Percentiles rank a stretch among this genome's conserved stretches.
These are phyloP conservation scores for Fraxinus excelsior DNA, from an alignment of 257 asterid genomes.

Conservation along the genomic window DNA sequence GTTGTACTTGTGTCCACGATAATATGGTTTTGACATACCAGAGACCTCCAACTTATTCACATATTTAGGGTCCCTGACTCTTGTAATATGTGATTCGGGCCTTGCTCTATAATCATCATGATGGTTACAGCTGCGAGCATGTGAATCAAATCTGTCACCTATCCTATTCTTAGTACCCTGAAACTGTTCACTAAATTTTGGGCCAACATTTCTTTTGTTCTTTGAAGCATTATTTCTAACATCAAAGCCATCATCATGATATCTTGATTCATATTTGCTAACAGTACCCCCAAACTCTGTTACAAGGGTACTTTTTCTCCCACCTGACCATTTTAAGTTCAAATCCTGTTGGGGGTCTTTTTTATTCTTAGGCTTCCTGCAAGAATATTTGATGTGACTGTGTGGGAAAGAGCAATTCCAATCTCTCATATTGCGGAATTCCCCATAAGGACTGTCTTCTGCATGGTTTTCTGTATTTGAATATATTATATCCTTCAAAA, in stretches of 20 bases:
- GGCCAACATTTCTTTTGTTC: conserved; percentile 58
- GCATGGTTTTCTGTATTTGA: conserved; percentile 47
- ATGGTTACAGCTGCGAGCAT: conserved; percentile 67
- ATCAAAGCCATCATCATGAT: conserved; percentile 58
- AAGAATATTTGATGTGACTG: conserved; percentile 55
- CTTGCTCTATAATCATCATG: conserved; percentile 61
- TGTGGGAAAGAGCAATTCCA: conserved; percentile 40
- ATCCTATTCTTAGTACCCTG: conserved; percentile 49
- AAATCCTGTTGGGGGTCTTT: conserved; percentile 56
- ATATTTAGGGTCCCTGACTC: conserved; percentile 52
- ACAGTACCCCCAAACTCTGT: conserved; percentile 48
- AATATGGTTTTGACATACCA: conserved; percentile 67
- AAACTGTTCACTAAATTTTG: conserved; percentile 51
- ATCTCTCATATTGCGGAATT: conserved; percentile 42
- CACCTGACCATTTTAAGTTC: conserved; percentile 58
- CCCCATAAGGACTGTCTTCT: conserved; percentile 60
- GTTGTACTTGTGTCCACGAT: conserved; percentile 49
- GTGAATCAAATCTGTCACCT: conserved; percentile 56
- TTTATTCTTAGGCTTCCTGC: conserved; percentile 58
- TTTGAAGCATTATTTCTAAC: conserved; percentile 46
- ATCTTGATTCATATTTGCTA: conserved; percentile 57
- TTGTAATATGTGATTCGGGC: conserved; percentile 35
- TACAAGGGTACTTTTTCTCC: conserved; percentile 43
- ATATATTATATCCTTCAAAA: conserved; percentile 45
- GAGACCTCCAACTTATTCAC: conserved; percentile 48